phyloP scores from a whole-genome alignment of 1,139 yeast genomes.

The Fermentozyma sake region DNA sequence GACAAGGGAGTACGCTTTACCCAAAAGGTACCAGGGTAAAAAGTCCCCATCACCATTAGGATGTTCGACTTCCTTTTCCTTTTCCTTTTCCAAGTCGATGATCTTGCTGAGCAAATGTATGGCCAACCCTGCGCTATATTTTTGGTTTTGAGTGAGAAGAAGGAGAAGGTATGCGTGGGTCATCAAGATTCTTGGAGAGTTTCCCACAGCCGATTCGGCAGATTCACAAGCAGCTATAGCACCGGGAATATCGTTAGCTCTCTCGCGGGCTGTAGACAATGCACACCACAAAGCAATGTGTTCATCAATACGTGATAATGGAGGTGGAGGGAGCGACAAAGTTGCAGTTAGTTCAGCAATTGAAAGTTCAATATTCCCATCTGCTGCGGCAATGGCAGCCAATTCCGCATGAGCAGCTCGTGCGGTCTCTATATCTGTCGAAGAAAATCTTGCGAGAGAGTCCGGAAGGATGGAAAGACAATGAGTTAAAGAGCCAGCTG shows the following conservation, averaged over 20 bases:
- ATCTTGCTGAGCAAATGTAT: slow-evolving; percentile 33
- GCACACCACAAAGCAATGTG: slow-evolving; percentile 51
- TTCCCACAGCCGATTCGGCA: slow-evolving; percentile 42
- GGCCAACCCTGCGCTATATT: slow-evolving; percentile 32
- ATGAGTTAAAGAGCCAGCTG: slow-evolving; percentile 43
- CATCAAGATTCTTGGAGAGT: slow-evolving; percentile 39
- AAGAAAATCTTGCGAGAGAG: slow-evolving; percentile 18
- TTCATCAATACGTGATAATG: slow-evolving; percentile 40
- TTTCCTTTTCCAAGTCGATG: slow-evolving; percentile 24
- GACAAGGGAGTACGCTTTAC: slow-evolving; percentile 46
- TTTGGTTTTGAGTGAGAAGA: slow-evolving; percentile 25
- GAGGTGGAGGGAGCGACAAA: slow-evolving; percentile 46
- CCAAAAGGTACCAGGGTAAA: slow-evolving; percentile 55
- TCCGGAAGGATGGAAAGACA: slow-evolving; percentile 39
- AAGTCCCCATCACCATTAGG: slow-evolving; percentile 38
- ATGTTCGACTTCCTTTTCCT: slow-evolving; percentile 12
- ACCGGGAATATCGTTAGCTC: slow-evolving; percentile 43
- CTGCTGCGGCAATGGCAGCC: slow-evolving; percentile 50
- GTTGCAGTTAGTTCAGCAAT: slow-evolving; percentile 47
- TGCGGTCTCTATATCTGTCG: slow-evolving; percentile 40
- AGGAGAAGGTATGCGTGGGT: slow-evolving; percentile 46
- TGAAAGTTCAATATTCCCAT: slow-evolving; percentile 44
- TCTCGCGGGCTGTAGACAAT: slow-evolving; percentile 45
- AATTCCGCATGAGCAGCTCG: slow-evolving; percentile 51
- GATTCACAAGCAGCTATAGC: slow-evolving; percentile 47